Evolutionary conservation across 495 filamentous ascomycete species (phyloP), one percentile per base, ranked within the genome.

Genomic region (Entonaema liquescens): DNA sequence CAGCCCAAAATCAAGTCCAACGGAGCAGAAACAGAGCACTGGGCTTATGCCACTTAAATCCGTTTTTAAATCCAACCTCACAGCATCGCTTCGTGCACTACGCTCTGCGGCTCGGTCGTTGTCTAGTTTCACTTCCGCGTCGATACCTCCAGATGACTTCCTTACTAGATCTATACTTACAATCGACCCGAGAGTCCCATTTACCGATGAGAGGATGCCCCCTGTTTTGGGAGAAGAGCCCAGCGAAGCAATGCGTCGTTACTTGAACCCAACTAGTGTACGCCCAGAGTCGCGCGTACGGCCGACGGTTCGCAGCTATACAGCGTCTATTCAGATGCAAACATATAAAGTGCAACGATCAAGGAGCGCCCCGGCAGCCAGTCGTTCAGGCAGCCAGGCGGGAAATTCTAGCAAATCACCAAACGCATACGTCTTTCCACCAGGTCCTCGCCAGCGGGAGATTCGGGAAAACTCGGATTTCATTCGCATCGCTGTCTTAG

Each of bases 401-500:
- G 73, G 78, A 0, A 73, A 60, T 19, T 78, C 81, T 21, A 79
- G 74, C 28, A 80, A 79, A 50, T 76, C 84, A 17, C 81, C 79
- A 54, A 76, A n/a, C 74, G 72, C 70, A 15, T 58, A 33, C 11
- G 55, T 76, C 21, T 67, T 73, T 47, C 74, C 83, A 40, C 81
- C 80, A 5, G 82, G 82, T 0, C 80, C 91, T 11, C 90, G 93
- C 13, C 94, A 94, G 76, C 89, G 95, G 13, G 95, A 98, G 77
- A 88, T 93, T 70, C 88, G 95, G 38, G 95, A 99, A 77, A 99
- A 99, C 76, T 88, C 91, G 25, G 91, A 98, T 71, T 99, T 98
- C 80, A 89, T 99, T 56, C 89, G 95, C 29, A 90, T 98, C 73
- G 92, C 96, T 28, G 95, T 98, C 59, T 85, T 98, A 74, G 95